A percentile compares a stretch with the other conserved stretches of the same genome.
Conservation (phyloP, 176 grass and related monocot species). For the Juncus effusus region DNA sequence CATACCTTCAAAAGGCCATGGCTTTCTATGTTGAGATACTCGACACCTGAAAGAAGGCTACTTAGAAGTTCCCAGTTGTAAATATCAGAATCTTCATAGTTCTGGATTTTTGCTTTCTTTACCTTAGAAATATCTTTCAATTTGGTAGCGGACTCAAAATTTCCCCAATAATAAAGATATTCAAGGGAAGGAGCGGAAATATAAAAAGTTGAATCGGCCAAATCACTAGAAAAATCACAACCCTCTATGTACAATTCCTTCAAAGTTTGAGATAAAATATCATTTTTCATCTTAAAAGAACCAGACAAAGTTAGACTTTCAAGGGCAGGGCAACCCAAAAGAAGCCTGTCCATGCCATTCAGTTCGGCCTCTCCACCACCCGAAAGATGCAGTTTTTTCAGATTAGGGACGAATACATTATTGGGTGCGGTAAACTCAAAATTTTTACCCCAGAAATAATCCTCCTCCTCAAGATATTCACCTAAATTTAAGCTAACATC, state of each 20-base stretch:
- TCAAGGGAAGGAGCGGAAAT: constrained; percentile 1
- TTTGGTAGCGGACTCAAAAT: neutral
- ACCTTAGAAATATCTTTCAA: constrained; percentile 8
- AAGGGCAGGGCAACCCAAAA: neutral
- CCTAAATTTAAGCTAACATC: neutral
- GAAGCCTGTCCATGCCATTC: neutral
- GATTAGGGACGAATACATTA: neutral
- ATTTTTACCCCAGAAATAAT: too few relatives aligned
- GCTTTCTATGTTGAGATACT: neutral
- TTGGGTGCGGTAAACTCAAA: too few relatives aligned
- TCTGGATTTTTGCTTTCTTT: neutral
- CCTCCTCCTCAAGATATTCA: too few relatives aligned
- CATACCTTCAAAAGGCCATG: neutral
- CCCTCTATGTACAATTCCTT: neutral
- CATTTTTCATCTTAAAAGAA: neutral
- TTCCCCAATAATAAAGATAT: neutral
- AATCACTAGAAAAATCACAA: neutral
- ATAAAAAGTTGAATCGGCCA: neutral
- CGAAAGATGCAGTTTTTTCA: neutral
- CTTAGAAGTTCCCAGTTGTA: neutral
- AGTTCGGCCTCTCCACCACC: too few relatives aligned
- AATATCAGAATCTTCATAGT: neutral
- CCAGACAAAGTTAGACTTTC: neutral
- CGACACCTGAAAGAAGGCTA: constrained; percentile 8
- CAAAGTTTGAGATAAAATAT: neutral